Base-by-base conservation (phyloP, 768 basidiomycete genomes). In the Tremella yokohamensis region DNA sequence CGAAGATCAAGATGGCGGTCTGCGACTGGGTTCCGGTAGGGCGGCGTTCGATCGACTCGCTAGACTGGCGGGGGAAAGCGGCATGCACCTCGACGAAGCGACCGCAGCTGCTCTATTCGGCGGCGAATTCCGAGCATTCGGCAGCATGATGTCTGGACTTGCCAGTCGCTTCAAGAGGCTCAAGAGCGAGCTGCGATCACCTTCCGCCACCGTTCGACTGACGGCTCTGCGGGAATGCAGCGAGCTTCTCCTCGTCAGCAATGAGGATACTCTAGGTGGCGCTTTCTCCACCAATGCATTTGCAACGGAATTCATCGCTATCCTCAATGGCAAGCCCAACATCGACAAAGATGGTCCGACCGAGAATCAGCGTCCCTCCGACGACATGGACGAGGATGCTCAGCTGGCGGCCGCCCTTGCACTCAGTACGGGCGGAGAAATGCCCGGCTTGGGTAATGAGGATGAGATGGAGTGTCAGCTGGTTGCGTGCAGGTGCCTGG, bases 241-340 rank as follows among this genome's bases (percentile, higher is more conserved):
- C 78, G 94, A 98, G 74, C 77, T 97, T 34, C 84, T 99, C 56
- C 89, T 89, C 60, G 93, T 98, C 79, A 90, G 90, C 77, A 97
- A 91, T 1, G 94, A 98, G 78, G 96, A 99, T 74, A 97, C 92
- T 7, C 80, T 99, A 47, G 88, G 90, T 8, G 91, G 91, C 40
- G 29, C 66, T 2, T 93, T 99, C 79, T 89, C 88, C 63, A 87
- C 93, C 19, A 92, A 94, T 67, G 83, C 85, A 37, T 98, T 90
- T 73, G 89, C 93, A 26, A 84, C 86, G 65, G 94, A 96, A 75
- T 82, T 99, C 39, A 87, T 99, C 60, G 85, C 85, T 70, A 91
- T 97, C 65, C 81, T 98, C 38, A 89, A 89, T 49, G 77, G 79
- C 15, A 66, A 74, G 58, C 72, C 74, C 24, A 73, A 68, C 37